Evolutionary conservation across 1,284 basidiomycete species (phyloP), one percentile per base, ranked within the genome.

Genomic region (Phellopilus nigrolimitatus): DNA sequence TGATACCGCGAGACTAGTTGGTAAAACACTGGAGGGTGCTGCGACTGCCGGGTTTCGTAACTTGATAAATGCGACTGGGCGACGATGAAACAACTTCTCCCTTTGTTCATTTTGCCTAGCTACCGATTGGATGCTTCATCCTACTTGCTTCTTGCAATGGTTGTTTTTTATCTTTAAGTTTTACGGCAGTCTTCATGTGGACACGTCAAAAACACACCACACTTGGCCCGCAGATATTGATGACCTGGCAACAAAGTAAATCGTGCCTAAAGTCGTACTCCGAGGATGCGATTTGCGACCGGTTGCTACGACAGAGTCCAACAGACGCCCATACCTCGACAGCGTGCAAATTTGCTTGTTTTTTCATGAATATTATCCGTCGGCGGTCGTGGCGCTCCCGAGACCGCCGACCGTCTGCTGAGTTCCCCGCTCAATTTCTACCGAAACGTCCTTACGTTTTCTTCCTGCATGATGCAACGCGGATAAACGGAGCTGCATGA

Each of bases 1-100:
- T 9, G 61, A 61, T 19, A 49, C 62, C 10, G 65, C 59, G 8
- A 67, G 58, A 50, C 55, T 62, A 44, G 34, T 69, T 24, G 59
- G 62, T 5, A 60, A 59, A 37, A 59, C 57, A 13, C 41, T 66
- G 1, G 51, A 45, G n/a, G 58, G 61, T 25, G 47, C 62, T 22
- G 13, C 36, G 3, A 24, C 44, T 13, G 28, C 53, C 3, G 38
- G 38, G 8, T 24, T 55, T 12, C 45, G 28, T 24, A 47, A 38
- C 17, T 10, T 47, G 9, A 9, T 49, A 12, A 47, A 40, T 21
- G 7, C 47, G 41, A 38, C 33, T 13, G 40, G 39, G 36, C 45
- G 46, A 5, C 22, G 51, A 34, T 53, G 31, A 37, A 19, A 42
- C 12, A n/a, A 8, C 36, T 13, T 31, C n/a, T 19, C 13, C 8